Evolutionary conservation across 2,329 filamentous ascomycete genomes (phyloP), one percentile per base, ranked within the genome.

Genomic region (Aspergillus eucalypticola): DNA sequence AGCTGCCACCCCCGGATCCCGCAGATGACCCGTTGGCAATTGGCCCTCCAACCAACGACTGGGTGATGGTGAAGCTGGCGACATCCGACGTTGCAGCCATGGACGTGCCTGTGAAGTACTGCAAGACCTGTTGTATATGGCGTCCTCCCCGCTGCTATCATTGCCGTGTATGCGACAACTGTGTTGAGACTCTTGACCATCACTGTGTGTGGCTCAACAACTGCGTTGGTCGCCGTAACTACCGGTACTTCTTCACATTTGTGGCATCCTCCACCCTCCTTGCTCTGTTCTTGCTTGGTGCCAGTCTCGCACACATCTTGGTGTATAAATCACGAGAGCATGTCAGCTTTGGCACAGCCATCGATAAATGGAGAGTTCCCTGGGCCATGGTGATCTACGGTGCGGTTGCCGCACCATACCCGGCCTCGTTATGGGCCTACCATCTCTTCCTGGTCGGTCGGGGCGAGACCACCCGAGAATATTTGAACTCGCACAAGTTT

Each of bases 161-260:
- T 78, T 99, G 95, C 78, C 90, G 95, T 59, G 85, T 96, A 27
- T 99, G 95, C 78, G 94, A 99, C 78, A 97, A 96, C 75, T 99
- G 95, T 75, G 86, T 99, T 61, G 95, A 99, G 76, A 96, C 92
- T 0, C 92, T 97, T 67, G 95, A 99, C 72, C 95, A 99, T 72
- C 95, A 99, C 77, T 99, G 95, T 71, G 93, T 98, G 15, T 99
- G 95, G 95, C 86, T 99, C 64, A 99, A 99, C 79, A 99, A 99
- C 75, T 99, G 95, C 69, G 90, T 99, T 53, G 95, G 95, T 46
- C 89, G 94, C 66, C 91, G 95, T 69, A 99, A 99, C 79, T 99
- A 99, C 79, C 91, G 95, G 64, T 98, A 94, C 76, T 99, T 99
- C 78, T 97, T 98, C 75, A 86, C 90, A 10, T 99, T 97, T 76